A percentile compares a stretch with the other conserved stretches of the same genome.
These are phyloP conservation scores for Drechslera avenae DNA, from an alignment of 2,329 filamentous ascomycete genomes.

Conservation along the genomic window DNA sequence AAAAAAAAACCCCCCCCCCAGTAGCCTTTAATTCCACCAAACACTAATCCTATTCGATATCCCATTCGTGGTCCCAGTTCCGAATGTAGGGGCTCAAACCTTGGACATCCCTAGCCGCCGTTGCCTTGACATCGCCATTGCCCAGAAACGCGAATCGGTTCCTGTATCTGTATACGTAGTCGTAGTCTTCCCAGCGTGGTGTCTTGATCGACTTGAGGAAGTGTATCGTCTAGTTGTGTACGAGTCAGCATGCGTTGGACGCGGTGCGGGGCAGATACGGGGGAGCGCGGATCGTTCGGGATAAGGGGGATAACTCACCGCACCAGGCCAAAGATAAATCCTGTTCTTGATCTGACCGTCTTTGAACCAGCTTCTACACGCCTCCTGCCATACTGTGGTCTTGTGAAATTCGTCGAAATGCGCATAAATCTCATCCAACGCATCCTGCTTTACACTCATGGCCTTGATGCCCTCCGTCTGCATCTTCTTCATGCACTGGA, in stretches of 20 bases:
- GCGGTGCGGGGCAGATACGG: conserved; percentile 5
- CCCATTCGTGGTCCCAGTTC: conserved; percentile 53
- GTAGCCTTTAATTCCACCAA: too few relatives aligned
- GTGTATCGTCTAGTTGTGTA: conserved; percentile 43
- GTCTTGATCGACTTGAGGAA: conserved; percentile 48
- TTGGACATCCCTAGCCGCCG: conserved; percentile 46
- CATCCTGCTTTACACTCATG: conserved; percentile 39
- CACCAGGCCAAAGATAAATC: conserved; percentile 42
- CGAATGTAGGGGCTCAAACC: conserved; percentile 55
- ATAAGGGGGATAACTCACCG: conserved; percentile 26
- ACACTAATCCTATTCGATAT: conserved; percentile 45
- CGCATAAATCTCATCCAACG: conserved; percentile 38
- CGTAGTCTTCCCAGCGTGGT: conserved; percentile 54
- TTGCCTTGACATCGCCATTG: conserved; percentile 54
- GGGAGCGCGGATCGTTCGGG: background rate
- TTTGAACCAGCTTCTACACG: conserved; percentile 46
- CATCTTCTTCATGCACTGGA: conserved; percentile 44
- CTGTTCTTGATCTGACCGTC: conserved; percentile 40
- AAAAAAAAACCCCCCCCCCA: too few relatives aligned
- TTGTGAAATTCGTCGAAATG: conserved; percentile 41
- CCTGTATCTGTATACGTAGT: conserved; percentile 50
- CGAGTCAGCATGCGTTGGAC: conserved; percentile 26
- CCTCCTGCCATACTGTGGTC: conserved; percentile 41
- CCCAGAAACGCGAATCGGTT: conserved; percentile 41
- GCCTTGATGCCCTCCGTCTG: conserved; percentile 40